Evolutionary conservation across 352 stramenopile genomes (phyloP), one percentile per base, ranked within the genome.

Genomic region (Phytophthora agathidicida): DNA sequence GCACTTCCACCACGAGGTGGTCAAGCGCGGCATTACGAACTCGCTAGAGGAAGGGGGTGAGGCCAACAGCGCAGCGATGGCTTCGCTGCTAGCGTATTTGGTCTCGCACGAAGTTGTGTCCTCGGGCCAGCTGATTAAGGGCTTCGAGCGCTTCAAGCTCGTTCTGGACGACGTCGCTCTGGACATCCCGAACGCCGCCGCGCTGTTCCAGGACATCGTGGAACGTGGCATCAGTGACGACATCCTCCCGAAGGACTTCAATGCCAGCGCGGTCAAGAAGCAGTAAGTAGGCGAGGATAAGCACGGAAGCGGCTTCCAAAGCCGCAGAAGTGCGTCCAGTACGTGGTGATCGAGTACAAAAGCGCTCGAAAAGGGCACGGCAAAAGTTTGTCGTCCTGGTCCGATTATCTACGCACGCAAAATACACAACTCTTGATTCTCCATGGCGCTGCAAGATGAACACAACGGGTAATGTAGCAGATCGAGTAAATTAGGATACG

Each of bases 1-100:
- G 38, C 89, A 98, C 45, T 99, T 99, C 70, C 95, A 98, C 71
- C 97, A 99, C 69, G 97, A 99, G 67, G 89, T 99, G 7, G 87
- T 94, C 48, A 96, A 96, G 69, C 85, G 85, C 41, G 87, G 67
- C 39, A 80, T 86, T 54, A 84, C 65, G 20, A 86, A 86, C 45
- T 68, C 76, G 50, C 62, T 87, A 14, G 77, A 75, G 35, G 67
- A 87, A 44, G 75, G 75, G 9, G 75, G 77, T 22, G 72, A 76
- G 24, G 72, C 66, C 22, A 79, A 72, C 43, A 69, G 69, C 28
- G 67, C 62, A 6, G 76, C 76, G 11, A 92, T 94, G 70, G 81
- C 78, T 41, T 94, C 85, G 53, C 71, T 91, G 35, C 68, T 94
- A 33, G 83, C 81, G 39, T 89, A 91, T 64, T 61, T 94, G 57